Percentiles rank a stretch among this genome's conserved stretches.
Conservation (phyloP, 2,329 filamentous ascomycete genomes). For the Hysterium pulicare region DNA sequence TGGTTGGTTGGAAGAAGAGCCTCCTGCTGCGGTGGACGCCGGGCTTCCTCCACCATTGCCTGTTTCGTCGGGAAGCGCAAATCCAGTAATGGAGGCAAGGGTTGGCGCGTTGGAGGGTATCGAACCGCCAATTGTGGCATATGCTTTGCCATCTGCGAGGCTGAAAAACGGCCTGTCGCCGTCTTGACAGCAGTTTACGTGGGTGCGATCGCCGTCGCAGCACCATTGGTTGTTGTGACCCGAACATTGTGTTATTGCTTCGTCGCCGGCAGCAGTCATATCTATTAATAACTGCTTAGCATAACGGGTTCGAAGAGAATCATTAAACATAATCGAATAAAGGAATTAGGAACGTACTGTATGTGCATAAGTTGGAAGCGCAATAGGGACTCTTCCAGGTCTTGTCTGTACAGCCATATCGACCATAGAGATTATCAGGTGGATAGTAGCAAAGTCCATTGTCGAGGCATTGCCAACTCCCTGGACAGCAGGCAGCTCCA, state of each 20-base stretch:
- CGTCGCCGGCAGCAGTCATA: constrained; percentile 22
- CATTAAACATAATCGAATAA: background rate
- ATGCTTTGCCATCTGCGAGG: constrained; percentile 27
- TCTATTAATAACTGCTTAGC: constrained; percentile 10
- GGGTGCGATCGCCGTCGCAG: constrained; percentile 26
- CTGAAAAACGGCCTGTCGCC: constrained; percentile 30
- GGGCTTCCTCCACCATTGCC: constrained; percentile 5
- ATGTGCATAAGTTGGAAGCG: constrained; percentile 33
- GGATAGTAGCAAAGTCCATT: constrained; percentile 36
- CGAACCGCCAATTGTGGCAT: constrained; percentile 26
- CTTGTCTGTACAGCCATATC: constrained; percentile 37
- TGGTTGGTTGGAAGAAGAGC: constrained; percentile 12
- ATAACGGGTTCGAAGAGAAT: background rate
- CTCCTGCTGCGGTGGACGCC: background rate
- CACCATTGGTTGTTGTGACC: constrained; percentile 34
- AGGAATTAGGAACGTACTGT: constrained; percentile 17
- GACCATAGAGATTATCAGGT: constrained; percentile 21
- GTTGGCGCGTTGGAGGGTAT: constrained; percentile 13
- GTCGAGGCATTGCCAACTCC: constrained; percentile 35
- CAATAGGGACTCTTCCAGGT: constrained; percentile 30
- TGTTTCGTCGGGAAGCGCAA: too few species aligned
- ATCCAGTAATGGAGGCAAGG: constrained; percentile 23
- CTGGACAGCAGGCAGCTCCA: constrained; percentile 35
- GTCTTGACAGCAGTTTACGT: constrained; percentile 28
- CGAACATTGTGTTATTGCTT: constrained; percentile 30